phyloP scores from a whole-genome alignment of 2,329 filamentous ascomycete genomes.

The Claviceps sp. region DNA sequence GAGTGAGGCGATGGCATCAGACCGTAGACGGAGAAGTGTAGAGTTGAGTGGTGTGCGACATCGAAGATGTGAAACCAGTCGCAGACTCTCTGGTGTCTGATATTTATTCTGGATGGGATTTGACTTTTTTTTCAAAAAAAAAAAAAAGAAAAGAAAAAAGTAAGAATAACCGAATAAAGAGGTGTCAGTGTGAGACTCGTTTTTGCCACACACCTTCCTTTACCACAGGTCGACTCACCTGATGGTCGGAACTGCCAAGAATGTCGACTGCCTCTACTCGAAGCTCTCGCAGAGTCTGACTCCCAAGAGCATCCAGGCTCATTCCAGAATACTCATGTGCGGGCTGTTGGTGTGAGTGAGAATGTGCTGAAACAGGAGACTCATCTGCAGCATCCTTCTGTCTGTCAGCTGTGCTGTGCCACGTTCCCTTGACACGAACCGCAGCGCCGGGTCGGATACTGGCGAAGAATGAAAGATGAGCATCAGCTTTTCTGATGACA shows the following conservation, averaged over 20 bases:
- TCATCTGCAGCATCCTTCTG: not conserved
- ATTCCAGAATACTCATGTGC: not conserved
- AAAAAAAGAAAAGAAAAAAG: too few relatives aligned
- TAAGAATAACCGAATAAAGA: slow-evolving; percentile 5
- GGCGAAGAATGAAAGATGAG: not conserved
- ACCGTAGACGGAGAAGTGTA: slow-evolving; percentile 68
- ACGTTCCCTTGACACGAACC: slow-evolving; percentile 63
- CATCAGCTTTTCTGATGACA: not conserved
- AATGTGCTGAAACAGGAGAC: slow-evolving; percentile 2
- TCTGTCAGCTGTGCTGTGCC: slow-evolving; percentile 32
- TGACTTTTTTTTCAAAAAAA: slow-evolving; percentile 37
- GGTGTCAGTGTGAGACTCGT: slow-evolving; percentile 7
- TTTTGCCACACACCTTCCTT: not conserved
- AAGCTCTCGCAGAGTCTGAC: slow-evolving; percentile 43
- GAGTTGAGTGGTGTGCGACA: slow-evolving; percentile 70
- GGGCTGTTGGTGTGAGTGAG: slow-evolving; percentile 1
- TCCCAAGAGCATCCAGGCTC: not conserved
- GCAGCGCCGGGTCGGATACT: slow-evolving; percentile 75
- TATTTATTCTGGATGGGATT: slow-evolving; percentile 96
- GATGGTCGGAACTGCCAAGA: slow-evolving; percentile 64
- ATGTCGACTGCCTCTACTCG: slow-evolving; percentile 56
- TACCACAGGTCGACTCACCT: slow-evolving; percentile 39
- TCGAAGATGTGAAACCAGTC: slow-evolving; percentile 77
- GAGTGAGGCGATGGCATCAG: slow-evolving; percentile 59
- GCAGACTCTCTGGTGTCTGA: slow-evolving; percentile 76